Conservation (phyloP, 305 asterid genomes). For the Withania somnifera region DNA sequence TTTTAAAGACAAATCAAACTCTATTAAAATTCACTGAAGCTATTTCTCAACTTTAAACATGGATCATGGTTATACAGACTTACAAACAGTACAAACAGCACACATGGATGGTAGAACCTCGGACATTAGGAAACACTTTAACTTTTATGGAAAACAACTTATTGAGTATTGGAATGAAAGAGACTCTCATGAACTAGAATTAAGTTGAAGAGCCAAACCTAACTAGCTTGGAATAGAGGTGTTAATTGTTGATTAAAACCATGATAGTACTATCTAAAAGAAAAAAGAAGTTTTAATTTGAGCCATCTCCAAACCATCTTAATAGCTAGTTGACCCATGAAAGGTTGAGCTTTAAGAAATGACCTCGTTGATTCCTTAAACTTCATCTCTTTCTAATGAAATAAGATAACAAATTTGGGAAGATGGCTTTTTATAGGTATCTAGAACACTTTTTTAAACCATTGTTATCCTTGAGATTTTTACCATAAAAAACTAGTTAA, state of each 20-base stretch:
- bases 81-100: neutral
- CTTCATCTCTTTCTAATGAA: neutral
- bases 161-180: neutral
- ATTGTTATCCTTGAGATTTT: neutral
- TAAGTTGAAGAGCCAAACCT: neutral
- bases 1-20: neutral
- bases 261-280: neutral
- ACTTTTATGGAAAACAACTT: neutral
- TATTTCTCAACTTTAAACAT: neutral
- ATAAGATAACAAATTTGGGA: neutral
- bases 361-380: neutral
- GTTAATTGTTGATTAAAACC: neutral
- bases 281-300: neutral
- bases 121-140: neutral
- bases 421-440: neutral
- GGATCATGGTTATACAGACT: neutral
- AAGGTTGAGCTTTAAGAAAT: neutral
- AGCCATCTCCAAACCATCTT: neutral
- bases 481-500: neutral
- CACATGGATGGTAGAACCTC: neutral
- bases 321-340: neutral
- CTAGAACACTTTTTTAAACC: neutral
- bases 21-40: neutral
- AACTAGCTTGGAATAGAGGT: neutral
- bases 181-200: neutral